Evolutionary conservation across 2,329 filamentous ascomycete species (phyloP), one percentile per base, ranked within the genome.

Genomic region (Cercospora citrullina): DNA sequence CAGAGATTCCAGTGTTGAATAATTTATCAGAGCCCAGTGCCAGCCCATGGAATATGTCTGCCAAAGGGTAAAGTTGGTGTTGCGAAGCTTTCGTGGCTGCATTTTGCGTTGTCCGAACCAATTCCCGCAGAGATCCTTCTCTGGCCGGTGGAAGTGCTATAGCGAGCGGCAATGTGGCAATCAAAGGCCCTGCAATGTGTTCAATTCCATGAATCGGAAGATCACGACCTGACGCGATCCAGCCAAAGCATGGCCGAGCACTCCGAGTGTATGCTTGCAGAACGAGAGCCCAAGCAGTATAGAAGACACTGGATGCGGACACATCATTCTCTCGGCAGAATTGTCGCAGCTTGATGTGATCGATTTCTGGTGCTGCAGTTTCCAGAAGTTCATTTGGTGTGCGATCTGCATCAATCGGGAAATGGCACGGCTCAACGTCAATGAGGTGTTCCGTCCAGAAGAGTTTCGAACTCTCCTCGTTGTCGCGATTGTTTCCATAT

Each of bases 181-280:
- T 75, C 6, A 77, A 75, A 12, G 80, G 79, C 12, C 79, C 80
- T 55, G 76, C 42, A 12, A 67, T 60, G 7, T 58, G 16, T n/a
- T 67, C 65, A 5, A 62, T 31, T 18, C 39, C 55, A 63, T 57
- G 58, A 12, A 42, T 62, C 7, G 33, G 57, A 31, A 59, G 57
- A 31, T 59, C 57, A 7, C 57, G 57, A 18, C 57, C 57, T 14
- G 57, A 59, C 30, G 57, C 57, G 18, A 59, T 59, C 30, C 33
- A 59, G 18, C 57, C 57, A 33, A 59, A 59, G 57, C 57, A 59
- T 21, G 57, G 57, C 21, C 28, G 57, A 33, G 21, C 57, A 36
- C 28, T 18, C n/a, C 57, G 12, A 23, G 26, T 59, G 28, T 59
- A 59, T 36, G 57, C 57, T 59, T 59, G 57, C 28, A 59, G 57